Evolutionary conservation across 768 basidiomycete genomes (phyloP).

Genomic region (Cubamyces sp.): DNA sequence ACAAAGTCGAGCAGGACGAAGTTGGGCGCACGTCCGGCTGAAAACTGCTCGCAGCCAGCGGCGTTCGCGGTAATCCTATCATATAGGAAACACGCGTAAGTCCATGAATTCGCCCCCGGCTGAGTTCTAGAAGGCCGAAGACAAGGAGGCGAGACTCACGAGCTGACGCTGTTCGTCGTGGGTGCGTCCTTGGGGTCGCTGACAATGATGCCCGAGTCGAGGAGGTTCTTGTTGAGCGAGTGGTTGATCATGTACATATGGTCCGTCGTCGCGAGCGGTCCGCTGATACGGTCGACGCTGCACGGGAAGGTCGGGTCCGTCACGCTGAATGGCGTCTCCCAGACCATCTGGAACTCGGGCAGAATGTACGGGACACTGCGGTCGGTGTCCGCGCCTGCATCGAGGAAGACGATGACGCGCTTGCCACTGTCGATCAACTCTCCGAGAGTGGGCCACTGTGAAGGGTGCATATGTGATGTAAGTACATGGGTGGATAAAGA

Average conservation of each 20-base stretch:
- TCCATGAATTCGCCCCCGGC: conserved; percentile 36
- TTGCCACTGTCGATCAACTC: conserved; percentile 62
- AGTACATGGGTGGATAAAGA: neutral
- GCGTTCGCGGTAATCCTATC: conserved; percentile 46
- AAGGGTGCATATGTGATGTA: conserved; percentile 13
- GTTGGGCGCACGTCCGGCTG: conserved; percentile 49
- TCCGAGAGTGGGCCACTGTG: conserved; percentile 67
- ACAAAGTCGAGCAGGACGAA: conserved; percentile 60
- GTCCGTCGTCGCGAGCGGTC: conserved; percentile 50
- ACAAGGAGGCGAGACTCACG: conserved; percentile 27
- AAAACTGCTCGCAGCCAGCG: conserved; percentile 47
- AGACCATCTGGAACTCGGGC: conserved; percentile 62
- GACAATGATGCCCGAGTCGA: conserved; percentile 34
- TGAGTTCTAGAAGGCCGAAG: neutral
- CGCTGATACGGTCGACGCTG: conserved; percentile 52
- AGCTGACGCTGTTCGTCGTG: conserved; percentile 37
- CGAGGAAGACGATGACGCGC: conserved; percentile 66
- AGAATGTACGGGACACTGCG: conserved; percentile 51
- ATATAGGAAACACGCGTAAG: conserved; percentile 38
- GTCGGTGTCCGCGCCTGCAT: conserved; percentile 44
- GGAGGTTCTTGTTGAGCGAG: conserved; percentile 49
- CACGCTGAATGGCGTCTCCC: conserved; percentile 59
- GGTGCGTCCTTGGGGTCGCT: conserved; percentile 33
- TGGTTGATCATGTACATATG: conserved; percentile 67
- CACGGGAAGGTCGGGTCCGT: conserved; percentile 58